Conservation (phyloP, 192 early-diverging fungal species). For the Entomortierella lignicola region DNA sequence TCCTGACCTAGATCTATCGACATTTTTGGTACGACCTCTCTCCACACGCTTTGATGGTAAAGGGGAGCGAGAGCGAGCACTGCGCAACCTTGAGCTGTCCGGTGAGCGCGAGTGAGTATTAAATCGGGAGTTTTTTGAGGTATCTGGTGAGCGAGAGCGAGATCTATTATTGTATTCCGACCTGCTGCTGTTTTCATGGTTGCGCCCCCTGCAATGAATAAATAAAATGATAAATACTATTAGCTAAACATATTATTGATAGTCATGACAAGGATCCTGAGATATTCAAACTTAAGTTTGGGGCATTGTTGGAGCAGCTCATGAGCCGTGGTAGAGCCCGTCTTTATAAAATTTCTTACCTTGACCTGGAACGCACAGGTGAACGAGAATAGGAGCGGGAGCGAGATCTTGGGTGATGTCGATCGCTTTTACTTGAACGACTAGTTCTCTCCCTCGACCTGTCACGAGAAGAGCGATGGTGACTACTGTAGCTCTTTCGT, state of each 20-base stretch:
- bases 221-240: too few species aligned
- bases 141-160: conserved; percentile 19
- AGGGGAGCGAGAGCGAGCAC: conserved; percentile 5
- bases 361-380: conserved; percentile 9
- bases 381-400: conserved; percentile 12
- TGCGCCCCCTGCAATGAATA: not conserved
- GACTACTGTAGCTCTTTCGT: conserved; percentile 5
- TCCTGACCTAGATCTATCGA: not conserved
- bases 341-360: not conserved
- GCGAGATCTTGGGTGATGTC: not conserved
- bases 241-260: too few species aligned
- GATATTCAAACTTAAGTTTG: too few species aligned
- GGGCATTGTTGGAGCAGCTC: too few species aligned
- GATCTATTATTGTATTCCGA: not conserved
- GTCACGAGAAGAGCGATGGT: conserved; percentile 5
- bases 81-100: not conserved
- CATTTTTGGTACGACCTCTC: not conserved
- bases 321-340: too few species aligned
- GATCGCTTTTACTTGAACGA: conserved; percentile 8
- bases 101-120: conserved; percentile 24
- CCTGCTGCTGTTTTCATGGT: not conserved
- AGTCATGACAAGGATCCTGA: too few species aligned
- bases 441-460: conserved; percentile 7
- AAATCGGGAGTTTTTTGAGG: not conserved
- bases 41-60: not conserved